Percentiles rank a stretch among this genome's conserved stretches.
phyloP scores from a whole-genome alignment of 164 flowering plant species.

The Brasenia schreberi region DNA sequence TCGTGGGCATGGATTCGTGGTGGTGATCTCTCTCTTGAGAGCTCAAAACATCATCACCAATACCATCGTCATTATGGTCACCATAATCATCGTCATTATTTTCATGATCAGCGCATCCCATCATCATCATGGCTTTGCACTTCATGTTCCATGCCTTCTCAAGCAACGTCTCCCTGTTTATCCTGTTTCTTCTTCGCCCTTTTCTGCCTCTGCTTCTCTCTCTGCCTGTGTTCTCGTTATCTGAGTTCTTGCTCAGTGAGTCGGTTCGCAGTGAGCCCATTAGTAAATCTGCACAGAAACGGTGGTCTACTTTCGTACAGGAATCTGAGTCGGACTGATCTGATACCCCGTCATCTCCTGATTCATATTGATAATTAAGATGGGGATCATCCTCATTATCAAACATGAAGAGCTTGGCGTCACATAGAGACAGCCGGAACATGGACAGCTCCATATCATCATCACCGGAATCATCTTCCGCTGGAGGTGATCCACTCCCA shows the following conservation, averaged over 20 bases:
- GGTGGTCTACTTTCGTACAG: constrained; percentile 17
- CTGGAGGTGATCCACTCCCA: not conserved
- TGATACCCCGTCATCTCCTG: constrained; percentile 13
- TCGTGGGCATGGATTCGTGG: constrained; percentile 33
- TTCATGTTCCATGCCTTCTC: constrained; percentile 11
- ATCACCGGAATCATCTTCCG: not conserved
- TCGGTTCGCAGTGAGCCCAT: not conserved
- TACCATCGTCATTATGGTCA: not conserved
- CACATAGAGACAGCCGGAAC: not conserved
- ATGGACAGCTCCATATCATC: not conserved
- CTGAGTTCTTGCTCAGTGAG: constrained; percentile 21
- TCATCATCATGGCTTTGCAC: constrained; percentile 3
- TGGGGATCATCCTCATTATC: not conserved
- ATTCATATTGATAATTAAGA: not conserved
- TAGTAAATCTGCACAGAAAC: not conserved
- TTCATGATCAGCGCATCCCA: not conserved
- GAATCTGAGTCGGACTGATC: not conserved
- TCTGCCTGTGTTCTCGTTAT: constrained; percentile 35
- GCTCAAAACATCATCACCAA: constrained; percentile 13
- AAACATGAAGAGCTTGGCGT: not conserved
- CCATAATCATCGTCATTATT: not conserved
- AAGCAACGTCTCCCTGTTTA: constrained; percentile 11
- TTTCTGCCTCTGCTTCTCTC: constrained; percentile 2
- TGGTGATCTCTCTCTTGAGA: too few species aligned
- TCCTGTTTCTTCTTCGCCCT: constrained; percentile 9